phyloP scores from a whole-genome alignment of 345 rosid genomes.

The Eucalyptus erythrocorys region DNA sequence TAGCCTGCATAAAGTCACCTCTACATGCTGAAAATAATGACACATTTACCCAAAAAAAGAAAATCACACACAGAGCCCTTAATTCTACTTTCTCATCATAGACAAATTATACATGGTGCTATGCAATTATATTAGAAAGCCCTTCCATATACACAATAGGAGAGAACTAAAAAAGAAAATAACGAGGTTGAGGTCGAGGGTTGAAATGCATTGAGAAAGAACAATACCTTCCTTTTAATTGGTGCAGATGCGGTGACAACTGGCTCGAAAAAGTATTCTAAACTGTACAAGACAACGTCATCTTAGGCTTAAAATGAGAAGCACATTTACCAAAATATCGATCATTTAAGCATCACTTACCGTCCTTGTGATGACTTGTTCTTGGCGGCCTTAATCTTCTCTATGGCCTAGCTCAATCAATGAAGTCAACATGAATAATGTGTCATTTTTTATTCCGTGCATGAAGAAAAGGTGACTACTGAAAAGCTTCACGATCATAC shows the following conservation, averaged over 20 bases:
- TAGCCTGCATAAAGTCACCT: neutral
- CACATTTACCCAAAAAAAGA: neutral
- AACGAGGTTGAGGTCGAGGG: neutral
- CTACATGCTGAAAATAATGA: neutral
- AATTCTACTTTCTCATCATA: neutral
- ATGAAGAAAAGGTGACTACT: neutral
- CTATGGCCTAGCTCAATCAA: slow-evolving; percentile 50
- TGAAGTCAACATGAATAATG: neutral
- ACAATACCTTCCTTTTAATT: slow-evolving; percentile 67
- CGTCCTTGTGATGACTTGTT: slow-evolving; percentile 93
- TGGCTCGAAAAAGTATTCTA: slow-evolving; percentile 87
- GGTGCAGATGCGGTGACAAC: slow-evolving; percentile 40
- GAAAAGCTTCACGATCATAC: slow-evolving; percentile 6
- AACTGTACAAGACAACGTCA: slow-evolving; percentile 15
- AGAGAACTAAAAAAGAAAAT: neutral
- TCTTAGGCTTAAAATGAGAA: neutral
- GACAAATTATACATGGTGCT: neutral
- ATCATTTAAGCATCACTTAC: slow-evolving; percentile 15
- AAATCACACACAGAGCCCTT: neutral
- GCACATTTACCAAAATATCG: neutral
- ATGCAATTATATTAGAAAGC: neutral
- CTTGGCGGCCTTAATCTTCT: slow-evolving; percentile 89
- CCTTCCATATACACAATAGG: neutral
- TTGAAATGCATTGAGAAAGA: neutral
- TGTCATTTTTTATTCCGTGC: neutral